These are phyloP conservation scores for Endothia cerciana DNA, from an alignment of 2,329 filamentous ascomycete species.

Conservation along the genomic window DNA sequence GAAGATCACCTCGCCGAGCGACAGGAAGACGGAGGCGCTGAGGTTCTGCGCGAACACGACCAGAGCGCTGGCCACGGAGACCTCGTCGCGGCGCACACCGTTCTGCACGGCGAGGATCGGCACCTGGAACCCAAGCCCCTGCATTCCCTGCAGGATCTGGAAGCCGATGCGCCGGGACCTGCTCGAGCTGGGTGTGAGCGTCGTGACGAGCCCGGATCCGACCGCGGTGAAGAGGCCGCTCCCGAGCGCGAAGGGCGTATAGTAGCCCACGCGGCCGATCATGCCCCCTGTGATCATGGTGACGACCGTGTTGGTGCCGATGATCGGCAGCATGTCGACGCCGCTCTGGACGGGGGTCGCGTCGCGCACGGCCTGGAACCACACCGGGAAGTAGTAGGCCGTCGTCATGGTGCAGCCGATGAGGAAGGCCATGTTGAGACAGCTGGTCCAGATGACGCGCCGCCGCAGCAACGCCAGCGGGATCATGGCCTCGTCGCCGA, in stretches of 20 bases:
- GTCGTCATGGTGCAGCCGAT: too few species aligned
- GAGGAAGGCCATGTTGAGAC: too few species aligned
- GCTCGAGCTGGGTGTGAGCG: background rate
- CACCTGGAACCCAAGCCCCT: conserved; percentile 11
- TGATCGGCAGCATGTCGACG: conserved; percentile 15
- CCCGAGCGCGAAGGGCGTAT: conserved; percentile 3
- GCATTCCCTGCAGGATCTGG: too few species aligned
- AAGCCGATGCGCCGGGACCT: background rate
- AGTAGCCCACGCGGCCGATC: conserved; percentile 15
- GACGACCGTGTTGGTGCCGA: conserved; percentile 5
- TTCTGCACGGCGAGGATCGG: conserved; percentile 9
- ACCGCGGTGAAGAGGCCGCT: conserved; percentile 8
- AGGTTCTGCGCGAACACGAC: conserved; percentile 11
- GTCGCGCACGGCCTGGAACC: conserved; percentile 10
- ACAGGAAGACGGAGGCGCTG: conserved; percentile 11
- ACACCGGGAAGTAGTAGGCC: conserved; percentile 2
- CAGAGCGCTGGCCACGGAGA: background rate
- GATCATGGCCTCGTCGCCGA: conserved; percentile 1
- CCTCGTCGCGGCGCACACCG: background rate
- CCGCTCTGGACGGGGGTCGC: conserved; percentile 1
- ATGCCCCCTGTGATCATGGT: conserved; percentile 12
- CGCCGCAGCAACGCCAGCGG: conserved; percentile 1
- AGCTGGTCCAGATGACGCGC: conserved; percentile 15
- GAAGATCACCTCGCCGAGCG: conserved; percentile 8
- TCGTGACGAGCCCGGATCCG: conserved; percentile 1